Percentiles rank a stretch among this genome's conserved stretches.
Evolutionary conservation across 148 eudicot species (phyloP).

Genomic region (Suaeda aralocaspica): DNA sequence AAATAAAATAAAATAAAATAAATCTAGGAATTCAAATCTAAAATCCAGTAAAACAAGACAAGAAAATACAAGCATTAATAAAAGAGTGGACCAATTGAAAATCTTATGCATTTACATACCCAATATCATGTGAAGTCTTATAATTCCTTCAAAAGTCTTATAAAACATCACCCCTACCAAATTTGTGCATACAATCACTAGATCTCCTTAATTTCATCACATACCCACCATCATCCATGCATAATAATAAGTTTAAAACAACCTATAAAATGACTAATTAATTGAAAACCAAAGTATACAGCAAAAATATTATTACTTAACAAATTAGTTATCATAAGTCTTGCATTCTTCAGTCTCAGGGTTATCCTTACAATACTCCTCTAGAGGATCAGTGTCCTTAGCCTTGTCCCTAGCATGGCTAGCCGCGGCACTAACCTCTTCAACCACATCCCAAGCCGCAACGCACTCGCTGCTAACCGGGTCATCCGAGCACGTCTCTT

Average conservation of each 20-base stretch:
- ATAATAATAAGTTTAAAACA: not conserved
- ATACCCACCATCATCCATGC: not conserved
- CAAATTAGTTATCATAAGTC: constrained; percentile 62
- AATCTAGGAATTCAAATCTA: not conserved
- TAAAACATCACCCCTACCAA: too few species aligned
- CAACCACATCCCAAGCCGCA: constrained; percentile 97
- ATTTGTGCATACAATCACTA: too few species aligned
- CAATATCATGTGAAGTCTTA: not conserved
- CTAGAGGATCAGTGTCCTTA: constrained; percentile 65
- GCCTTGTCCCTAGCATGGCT: constrained; percentile 80
- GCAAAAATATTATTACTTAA: not conserved
- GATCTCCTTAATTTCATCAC: constrained; percentile 3
- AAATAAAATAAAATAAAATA: too few species aligned
- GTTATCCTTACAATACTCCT: constrained; percentile 75
- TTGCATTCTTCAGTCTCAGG: constrained; percentile 89
- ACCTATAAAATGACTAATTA: not conserved
- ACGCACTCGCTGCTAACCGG: constrained; percentile 79
- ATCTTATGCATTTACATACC: constrained; percentile 11
- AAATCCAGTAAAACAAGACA: not conserved
- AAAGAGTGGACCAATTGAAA: not conserved
- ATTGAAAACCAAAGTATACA: constrained; percentile 12
- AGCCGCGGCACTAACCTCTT: constrained; percentile 87
- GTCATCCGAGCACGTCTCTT: constrained; percentile 66
- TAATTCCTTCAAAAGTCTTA: too few species aligned
- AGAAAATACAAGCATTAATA: too few species aligned